Evolutionary conservation across 306 rosid species (phyloP), one percentile per base, ranked within the genome.

Genomic region (Vigna trinervia): DNA sequence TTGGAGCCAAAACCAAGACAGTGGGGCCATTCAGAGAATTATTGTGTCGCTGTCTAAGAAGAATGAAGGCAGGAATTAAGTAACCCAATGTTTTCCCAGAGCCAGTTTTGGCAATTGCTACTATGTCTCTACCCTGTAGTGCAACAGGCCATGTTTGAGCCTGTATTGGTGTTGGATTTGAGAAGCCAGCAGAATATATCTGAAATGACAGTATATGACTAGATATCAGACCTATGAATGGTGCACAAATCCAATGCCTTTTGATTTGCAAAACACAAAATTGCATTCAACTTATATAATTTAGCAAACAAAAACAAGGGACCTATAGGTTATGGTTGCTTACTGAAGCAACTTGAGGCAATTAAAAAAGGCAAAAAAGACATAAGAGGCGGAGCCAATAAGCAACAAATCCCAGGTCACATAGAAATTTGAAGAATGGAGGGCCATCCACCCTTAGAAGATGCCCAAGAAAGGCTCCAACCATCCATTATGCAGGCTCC

Each of bases 131-230:
- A 80, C 97, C 90, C 84, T 95, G 97, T 54, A 95, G 87, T 60
- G 99, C 92, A 87, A 95, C 91, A 8, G 99, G 98, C 99, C 99
- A 95, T 47, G 99, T 95, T 82, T 95, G 99, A 76, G 99, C 99
- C 83, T 95, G 99, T 79, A 95, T 95, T 65, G 99, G 99, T 17
- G 99, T 95, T 62, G 99, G 99, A 83, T 84, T 87, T 8, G 96
- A 60, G 85, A 95, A 95, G 62, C 99, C 99, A 64, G 99, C 99
- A 66, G 96, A 62, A 83, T 88, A 88, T 72, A 95, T 88, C 99
- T 95, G 90, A 76, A 84, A 88, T 72, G 73, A 80, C 71, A 80
- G 61, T 57, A 88, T 45, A 71, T 53, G 60, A 23, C 69, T 79
- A 61, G 52, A 54, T 80, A 76, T 90, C 62, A 89, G 82, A 60